Evolutionary conservation across 2,329 filamentous ascomycete species (phyloP).

Genomic region (Scedosporium apiospermum): DNA sequence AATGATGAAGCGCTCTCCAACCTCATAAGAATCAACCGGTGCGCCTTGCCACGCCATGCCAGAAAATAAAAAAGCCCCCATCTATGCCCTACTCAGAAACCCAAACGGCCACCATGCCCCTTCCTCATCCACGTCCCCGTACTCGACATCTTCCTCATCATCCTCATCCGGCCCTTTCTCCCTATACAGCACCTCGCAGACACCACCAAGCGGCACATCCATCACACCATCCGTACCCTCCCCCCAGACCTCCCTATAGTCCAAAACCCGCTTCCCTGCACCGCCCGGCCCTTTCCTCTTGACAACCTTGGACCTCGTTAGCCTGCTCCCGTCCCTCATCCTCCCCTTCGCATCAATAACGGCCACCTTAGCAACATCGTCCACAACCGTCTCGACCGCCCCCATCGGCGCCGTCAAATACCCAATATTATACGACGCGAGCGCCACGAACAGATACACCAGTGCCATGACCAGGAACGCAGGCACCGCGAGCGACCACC

Average conservation of each 20-base stretch:
- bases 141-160: background rate
- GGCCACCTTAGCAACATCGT: slow-evolving; percentile 79
- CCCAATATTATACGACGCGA: slow-evolving; percentile 83
- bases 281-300: background rate
- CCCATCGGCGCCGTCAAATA: slow-evolving; percentile 74
- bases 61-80: background rate
- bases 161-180: slow-evolving; percentile 29
- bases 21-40: background rate
- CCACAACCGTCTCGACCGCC: slow-evolving; percentile 81
- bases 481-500: slow-evolving; percentile 93
- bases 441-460: slow-evolving; percentile 87
- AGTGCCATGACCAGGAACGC: slow-evolving; percentile 82
- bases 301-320: slow-evolving; percentile 25
- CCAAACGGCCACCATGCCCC: background rate
- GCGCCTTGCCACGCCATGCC: background rate
- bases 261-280: slow-evolving; percentile 27
- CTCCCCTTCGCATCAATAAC: slow-evolving; percentile 64
- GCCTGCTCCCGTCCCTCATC: slow-evolving; percentile 26
- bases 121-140: background rate
- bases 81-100: background rate
- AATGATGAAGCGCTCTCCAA: background rate
- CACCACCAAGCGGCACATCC: slow-evolving; percentile 90
- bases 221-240: slow-evolving; percentile 93
- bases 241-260: slow-evolving; percentile 82
- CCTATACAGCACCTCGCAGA: slow-evolving; percentile 90